These are phyloP conservation scores for Primulina tabacum DNA, from an alignment of 257 asterid genomes.

Conservation along the genomic window DNA sequence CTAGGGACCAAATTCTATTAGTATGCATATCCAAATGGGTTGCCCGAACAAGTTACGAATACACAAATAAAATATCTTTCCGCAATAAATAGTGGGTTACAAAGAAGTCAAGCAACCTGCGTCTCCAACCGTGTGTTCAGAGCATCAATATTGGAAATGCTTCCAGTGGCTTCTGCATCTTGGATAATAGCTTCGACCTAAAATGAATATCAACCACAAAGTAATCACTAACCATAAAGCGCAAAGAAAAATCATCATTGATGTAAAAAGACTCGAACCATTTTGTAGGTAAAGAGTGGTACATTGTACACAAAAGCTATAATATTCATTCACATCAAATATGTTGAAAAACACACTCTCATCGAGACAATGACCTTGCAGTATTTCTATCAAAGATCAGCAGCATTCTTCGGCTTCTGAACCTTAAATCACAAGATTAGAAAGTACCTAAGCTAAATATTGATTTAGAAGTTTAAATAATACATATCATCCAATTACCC, in stretches of 20 bases:
- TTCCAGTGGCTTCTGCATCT: constrained; percentile 70
- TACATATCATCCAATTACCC: constrained; percentile 6
- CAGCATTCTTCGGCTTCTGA: neutral
- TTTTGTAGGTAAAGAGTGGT: constrained; percentile 7
- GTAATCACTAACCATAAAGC: constrained; percentile 22
- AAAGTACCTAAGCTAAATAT: constrained; percentile 8
- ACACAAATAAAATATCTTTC: constrained; percentile 3
- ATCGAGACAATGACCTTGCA: neutral
- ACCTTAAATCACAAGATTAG: constrained; percentile 16
- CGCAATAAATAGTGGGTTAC: neutral
- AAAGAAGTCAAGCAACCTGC: constrained; percentile 47
- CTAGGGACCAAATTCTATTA: neutral
- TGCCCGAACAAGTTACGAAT: constrained; percentile 2
- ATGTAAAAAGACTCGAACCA: neutral
- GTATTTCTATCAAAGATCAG: constrained; percentile 9
- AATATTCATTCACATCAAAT: constrained; percentile 3
- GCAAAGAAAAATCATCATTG: constrained; percentile 4
- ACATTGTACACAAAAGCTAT: neutral
- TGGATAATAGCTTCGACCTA: constrained; percentile 84
- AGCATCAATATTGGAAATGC: constrained; percentile 64
- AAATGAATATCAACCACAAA: constrained; percentile 22
- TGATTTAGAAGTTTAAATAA: neutral
- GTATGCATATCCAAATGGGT: neutral
- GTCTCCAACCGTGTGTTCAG: constrained; percentile 54
- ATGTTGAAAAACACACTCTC: neutral